Percentiles rank a stretch among this genome's conserved stretches.
phyloP scores from a whole-genome alignment of 805 yeast species.

The Candida coleopterorum region DNA sequence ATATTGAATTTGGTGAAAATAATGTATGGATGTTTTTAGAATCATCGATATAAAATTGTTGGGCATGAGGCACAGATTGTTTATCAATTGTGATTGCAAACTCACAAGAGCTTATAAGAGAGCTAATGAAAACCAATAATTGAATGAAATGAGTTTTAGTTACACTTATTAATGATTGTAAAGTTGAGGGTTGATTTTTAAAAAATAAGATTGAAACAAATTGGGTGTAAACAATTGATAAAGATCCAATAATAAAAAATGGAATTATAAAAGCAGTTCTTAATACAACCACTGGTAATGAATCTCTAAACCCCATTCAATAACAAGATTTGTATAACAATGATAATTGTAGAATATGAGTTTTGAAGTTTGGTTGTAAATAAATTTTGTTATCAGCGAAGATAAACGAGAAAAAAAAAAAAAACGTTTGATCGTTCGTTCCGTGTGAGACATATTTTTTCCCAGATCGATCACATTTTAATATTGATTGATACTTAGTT shows the following conservation, averaged over 20 bases:
- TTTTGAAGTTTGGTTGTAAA: too few species aligned
- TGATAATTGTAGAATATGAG: too few species aligned
- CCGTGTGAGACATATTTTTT: too few species aligned
- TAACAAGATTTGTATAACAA: too few species aligned
- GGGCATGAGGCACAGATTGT: constrained; percentile 13
- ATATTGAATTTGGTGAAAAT: constrained; percentile 50
- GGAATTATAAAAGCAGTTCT: constrained; percentile 20
- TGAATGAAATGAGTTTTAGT: constrained; percentile 59
- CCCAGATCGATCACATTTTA: too few species aligned
- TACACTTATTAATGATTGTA: constrained; percentile 41
- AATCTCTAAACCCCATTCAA: constrained; percentile 10
- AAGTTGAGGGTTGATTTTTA: constrained; percentile 22
- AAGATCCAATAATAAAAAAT: constrained; percentile 20
- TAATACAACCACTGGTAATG: constrained; percentile 16
- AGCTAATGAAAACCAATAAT: constrained; percentile 47
- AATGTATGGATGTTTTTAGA: constrained; percentile 18
- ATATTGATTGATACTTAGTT: too few species aligned
- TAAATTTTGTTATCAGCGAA: too few species aligned
- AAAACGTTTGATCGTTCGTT: too few species aligned
- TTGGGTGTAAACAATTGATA: constrained; percentile 48
- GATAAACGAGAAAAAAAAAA: too few species aligned
- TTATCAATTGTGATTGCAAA: constrained; percentile 48
- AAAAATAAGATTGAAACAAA: constrained; percentile 29
- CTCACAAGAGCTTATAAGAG: constrained; percentile 48
- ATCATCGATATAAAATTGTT: constrained; percentile 25